Evolutionary conservation across 164 flowering plant genomes (phyloP).

Genomic region (Tetracentron sinense): DNA sequence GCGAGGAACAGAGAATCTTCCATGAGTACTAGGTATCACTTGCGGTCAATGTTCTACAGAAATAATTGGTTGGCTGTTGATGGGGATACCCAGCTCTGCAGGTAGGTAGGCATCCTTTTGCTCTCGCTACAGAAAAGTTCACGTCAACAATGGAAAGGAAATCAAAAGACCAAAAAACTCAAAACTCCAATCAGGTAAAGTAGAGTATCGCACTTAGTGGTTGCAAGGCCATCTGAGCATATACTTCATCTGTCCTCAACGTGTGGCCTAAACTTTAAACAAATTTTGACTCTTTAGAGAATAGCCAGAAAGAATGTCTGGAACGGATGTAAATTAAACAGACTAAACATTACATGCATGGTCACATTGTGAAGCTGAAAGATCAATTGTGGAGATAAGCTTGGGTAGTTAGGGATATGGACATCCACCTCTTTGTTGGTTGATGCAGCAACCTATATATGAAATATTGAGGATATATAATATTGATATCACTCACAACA

Average conservation of each 20-base stretch:
- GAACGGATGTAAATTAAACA: not conserved
- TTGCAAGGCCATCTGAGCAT: conserved; percentile 64
- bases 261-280: conserved; percentile 45
- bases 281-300: not conserved
- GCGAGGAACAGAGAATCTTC: conserved; percentile 13
- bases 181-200: not conserved
- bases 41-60: conserved; percentile 17
- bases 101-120: conserved; percentile 13
- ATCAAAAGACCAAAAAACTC: not conserved
- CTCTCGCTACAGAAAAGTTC: conserved; percentile 12
- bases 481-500: not conserved
- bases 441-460: conserved; percentile 17
- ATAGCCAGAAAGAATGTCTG: not conserved
- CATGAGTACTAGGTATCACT: conserved; percentile 22
- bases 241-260: conserved; percentile 62
- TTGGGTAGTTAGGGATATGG: conserved; percentile 21
- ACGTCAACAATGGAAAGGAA: not conserved
- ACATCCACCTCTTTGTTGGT: conserved; percentile 17
- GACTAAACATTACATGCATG: conserved; percentile 13
- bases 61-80: conserved; percentile 17
- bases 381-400: conserved; percentile 15
- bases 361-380: conserved; percentile 18
- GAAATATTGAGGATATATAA: not conserved
- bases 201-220: conserved; percentile 43
- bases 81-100: conserved; percentile 9